These are phyloP conservation scores for Zymoseptoria ardabiliae DNA, from an alignment of 2,329 filamentous ascomycete genomes.

Conservation along the genomic window DNA sequence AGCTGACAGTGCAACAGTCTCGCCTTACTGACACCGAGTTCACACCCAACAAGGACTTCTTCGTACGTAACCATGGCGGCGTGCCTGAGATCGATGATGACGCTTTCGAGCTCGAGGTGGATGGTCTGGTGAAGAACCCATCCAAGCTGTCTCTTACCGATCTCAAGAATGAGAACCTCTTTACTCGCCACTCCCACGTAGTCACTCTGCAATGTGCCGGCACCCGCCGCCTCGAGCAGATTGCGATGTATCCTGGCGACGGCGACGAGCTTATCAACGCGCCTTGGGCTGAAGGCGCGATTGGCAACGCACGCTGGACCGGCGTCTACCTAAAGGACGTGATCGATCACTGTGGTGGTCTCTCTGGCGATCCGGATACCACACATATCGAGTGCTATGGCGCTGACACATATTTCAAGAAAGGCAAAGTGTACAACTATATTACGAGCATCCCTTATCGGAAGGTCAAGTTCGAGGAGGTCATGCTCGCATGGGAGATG, in stretches of 20 bases:
- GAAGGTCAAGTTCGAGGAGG: slow-evolving; percentile 62
- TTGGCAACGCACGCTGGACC: slow-evolving; percentile 54
- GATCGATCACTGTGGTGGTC: slow-evolving; percentile 61
- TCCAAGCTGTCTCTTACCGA: slow-evolving; percentile 52
- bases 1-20: neutral
- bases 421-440: slow-evolving; percentile 58
- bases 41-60: slow-evolving; percentile 57
- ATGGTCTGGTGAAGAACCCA: slow-evolving; percentile 55
- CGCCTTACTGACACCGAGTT: slow-evolving; percentile 41
- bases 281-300: slow-evolving; percentile 54
- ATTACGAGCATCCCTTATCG: slow-evolving; percentile 57
- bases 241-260: slow-evolving; percentile 56
- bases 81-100: slow-evolving; percentile 56
- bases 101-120: slow-evolving; percentile 49
- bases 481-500: slow-evolving; percentile 53
- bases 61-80: slow-evolving; percentile 65
- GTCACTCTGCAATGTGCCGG: slow-evolving; percentile 63
- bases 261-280: slow-evolving; percentile 41
- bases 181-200: slow-evolving; percentile 52
- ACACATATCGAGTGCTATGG: slow-evolving; percentile 60
- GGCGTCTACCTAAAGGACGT: slow-evolving; percentile 46
- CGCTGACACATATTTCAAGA: slow-evolving; percentile 67
- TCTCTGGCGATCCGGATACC: slow-evolving; percentile 46
- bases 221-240: slow-evolving; percentile 63
- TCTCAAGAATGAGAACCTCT: slow-evolving; percentile 52